These are phyloP conservation scores for Backusella circina DNA, from an alignment of 192 early-diverging fungal genomes.

Conservation along the genomic window DNA sequence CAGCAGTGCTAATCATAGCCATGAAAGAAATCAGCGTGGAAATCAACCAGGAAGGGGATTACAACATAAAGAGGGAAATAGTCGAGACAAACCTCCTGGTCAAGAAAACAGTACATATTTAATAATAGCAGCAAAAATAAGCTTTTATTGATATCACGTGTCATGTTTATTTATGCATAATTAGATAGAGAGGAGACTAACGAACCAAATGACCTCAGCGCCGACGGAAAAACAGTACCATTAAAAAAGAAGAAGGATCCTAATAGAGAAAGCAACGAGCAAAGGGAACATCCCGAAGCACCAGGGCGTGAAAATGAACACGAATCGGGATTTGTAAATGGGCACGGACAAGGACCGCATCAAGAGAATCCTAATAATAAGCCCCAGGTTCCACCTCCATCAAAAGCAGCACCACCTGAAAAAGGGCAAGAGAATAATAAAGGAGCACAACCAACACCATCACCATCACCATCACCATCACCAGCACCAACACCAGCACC, in stretches of 20 bases:
- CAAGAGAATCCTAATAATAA: not conserved
- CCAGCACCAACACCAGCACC: not conserved
- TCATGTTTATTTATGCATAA: not conserved
- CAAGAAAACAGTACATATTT: not conserved
- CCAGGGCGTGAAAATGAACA: no score
- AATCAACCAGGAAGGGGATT: not conserved
- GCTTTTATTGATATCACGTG: not conserved
- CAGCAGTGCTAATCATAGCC: not conserved
- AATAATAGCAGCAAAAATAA: not conserved
- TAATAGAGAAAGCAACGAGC: not conserved
- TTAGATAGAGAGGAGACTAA: not conserved
- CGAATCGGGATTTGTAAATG: no score
- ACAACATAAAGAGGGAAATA: not conserved
- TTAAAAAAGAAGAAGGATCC: not conserved
- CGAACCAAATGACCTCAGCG: not conserved
- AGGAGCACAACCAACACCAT: not conserved
- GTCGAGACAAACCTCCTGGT: not conserved
- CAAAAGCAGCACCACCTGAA: not conserved
- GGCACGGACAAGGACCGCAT: no score
- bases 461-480: no score
- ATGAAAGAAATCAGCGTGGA: not conserved
- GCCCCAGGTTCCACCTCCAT: not conserved
- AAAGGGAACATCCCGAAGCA: not conserved
- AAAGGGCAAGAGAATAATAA: not conserved
- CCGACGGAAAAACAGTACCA: not conserved